Evolutionary conservation across 148 eudicot species (phyloP), one percentile per base, ranked within the genome.

Genomic region (Silene latifolia): DNA sequence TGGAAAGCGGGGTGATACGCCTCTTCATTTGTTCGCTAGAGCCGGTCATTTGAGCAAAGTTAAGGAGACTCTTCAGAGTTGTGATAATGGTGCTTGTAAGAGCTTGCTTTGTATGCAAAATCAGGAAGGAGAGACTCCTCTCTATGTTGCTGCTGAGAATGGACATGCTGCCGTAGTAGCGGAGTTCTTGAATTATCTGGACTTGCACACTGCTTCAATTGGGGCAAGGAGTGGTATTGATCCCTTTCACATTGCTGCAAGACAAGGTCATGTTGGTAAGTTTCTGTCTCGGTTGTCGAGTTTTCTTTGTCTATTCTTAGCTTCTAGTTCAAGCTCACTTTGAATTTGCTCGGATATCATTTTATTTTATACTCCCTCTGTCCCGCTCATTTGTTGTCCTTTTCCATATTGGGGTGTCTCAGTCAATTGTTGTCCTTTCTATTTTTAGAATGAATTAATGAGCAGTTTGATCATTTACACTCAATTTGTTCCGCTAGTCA

Each of bases 231-330:
- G 87, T 74, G 97, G 98, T 57, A 87, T 73, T 78, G 99, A 95
- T 80, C 85, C 99, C 4, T 89, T 92, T 83, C 99, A 95, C 78
- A 82, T 92, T 70, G 96, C 97, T 73, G 93, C 98, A 8, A 89
- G 89, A 83, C 90, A 88, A 77, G 99, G 99, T 59, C 94, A 95
- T 87, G 76, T 89, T 78, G 99, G 99, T 95, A 83, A 85, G 83
- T 63, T 60, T 71, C 79, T 75, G 54, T 80, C 9, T 17, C 46
- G n/a, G 12, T 11, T 39, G 8, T 39, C 9, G 44, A 35, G 47
- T 66, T 21, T 66, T 21, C 1, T 59, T 71, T 7, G 54, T 12
- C 39, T 35, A 35, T 35, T 35, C 39, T 35, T 3, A 5, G 6
- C 20, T 63, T 76, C 39, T 46, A 13, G 5, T 71, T 25, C 63